Conservation (phyloP, 2,329 filamentous ascomycete species). For the Acephala macrosclerotiorum region DNA sequence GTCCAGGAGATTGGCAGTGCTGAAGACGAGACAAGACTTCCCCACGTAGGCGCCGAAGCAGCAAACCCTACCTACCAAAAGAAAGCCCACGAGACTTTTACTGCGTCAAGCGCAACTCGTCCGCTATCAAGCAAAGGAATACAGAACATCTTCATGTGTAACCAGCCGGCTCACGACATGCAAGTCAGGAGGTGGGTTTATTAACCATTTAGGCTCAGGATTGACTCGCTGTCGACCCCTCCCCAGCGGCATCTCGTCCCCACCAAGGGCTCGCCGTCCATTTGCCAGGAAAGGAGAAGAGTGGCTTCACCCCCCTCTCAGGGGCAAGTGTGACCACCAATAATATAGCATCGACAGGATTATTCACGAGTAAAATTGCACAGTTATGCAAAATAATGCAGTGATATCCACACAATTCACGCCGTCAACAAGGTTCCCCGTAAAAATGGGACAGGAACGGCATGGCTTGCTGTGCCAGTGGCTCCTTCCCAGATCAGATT, state of each 20-base stretch:
- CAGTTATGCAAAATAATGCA: slow-evolving; percentile 27
- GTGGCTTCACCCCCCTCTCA: not conserved
- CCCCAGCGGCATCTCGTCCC: not conserved
- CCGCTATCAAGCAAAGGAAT: not conserved
- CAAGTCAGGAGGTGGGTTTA: slow-evolving; percentile 10
- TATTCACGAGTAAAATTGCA: slow-evolving; percentile 20
- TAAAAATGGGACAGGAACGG: slow-evolving; percentile 15
- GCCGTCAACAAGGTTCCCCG: slow-evolving; percentile 26
- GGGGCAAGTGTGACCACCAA: slow-evolving; percentile 16
- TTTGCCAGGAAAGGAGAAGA: slow-evolving; percentile 17
- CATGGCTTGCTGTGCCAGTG: not conserved
- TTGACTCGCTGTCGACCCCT: not conserved
- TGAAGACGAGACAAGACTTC: not conserved
- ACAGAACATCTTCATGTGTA: not conserved
- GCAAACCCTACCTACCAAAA: not conserved
- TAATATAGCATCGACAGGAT: not conserved
- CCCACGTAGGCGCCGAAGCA: not conserved
- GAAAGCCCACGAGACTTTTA: not conserved
- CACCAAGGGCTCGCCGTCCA: not conserved
- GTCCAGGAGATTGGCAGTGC: not conserved
- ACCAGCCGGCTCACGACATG: not conserved
- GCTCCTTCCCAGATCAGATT: slow-evolving; percentile 2
- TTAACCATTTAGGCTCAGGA: slow-evolving; percentile 13
- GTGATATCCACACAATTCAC: slow-evolving; percentile 7
- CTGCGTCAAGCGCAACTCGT: not conserved